Evolutionary conservation across 208 protist genomes (phyloP).

Genomic region (Phytomonas sp.): DNA sequence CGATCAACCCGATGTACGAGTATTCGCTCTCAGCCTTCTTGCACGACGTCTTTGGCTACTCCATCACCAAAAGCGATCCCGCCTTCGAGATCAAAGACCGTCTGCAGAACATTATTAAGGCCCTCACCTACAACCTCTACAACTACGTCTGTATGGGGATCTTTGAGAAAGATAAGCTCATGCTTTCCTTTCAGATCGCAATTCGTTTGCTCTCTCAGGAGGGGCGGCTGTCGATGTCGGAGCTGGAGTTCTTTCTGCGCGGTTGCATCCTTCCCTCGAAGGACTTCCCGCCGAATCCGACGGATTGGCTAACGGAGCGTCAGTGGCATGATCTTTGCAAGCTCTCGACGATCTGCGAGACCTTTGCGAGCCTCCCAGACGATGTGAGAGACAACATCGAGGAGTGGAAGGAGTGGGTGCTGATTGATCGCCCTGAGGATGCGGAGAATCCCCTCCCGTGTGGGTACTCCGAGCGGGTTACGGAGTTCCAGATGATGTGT

Average conservation of each 20-base stretch:
- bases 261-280: conserved; percentile 95
- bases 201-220: conserved; percentile 92
- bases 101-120: conserved; percentile 95
- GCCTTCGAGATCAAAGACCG: conserved; percentile 91
- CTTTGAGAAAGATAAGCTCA: conserved; percentile 98
- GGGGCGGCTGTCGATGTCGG: conserved; percentile 52
- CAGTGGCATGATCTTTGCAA: conserved; percentile 96
- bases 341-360: conserved; percentile 48
- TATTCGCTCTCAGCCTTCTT: conserved; percentile 97
- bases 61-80: conserved; percentile 89
- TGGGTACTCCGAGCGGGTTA: conserved; percentile 18
- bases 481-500: conserved; percentile 91
- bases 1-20: conserved; percentile 99
- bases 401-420: conserved; percentile 91
- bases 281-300: conserved; percentile 74
- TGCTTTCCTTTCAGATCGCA: conserved; percentile 97
- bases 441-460: conserved; percentile 36
- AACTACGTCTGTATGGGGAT: conserved; percentile 97
- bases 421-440: conserved; percentile 91
- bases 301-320: conserved; percentile 91
- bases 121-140: conserved; percentile 96
- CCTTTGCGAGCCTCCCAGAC: conserved; percentile 76
- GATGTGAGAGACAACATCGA: conserved; percentile 71
- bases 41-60: conserved; percentile 95
- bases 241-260: conserved; percentile 98